Evolutionary conservation across 805 yeast species (phyloP).

Genomic region (Phaffomyces opuntiae): DNA sequence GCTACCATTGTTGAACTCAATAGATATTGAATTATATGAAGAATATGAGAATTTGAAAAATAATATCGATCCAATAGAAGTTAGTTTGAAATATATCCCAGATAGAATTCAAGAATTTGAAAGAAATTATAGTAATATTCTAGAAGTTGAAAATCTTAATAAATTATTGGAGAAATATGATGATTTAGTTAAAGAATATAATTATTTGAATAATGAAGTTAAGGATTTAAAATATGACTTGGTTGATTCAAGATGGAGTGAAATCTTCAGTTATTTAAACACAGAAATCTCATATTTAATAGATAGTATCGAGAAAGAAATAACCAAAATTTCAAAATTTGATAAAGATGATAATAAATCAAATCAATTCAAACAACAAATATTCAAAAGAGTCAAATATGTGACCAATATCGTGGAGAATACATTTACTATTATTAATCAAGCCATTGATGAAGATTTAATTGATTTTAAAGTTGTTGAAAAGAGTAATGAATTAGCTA

Average conservation of each 20-base stretch:
- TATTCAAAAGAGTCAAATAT: constrained; percentile 26
- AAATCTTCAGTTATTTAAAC: constrained; percentile 41
- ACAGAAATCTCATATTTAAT: constrained; percentile 30
- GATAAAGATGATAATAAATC: constrained; percentile 10
- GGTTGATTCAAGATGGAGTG: constrained; percentile 51
- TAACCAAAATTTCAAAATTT: constrained; percentile 19
- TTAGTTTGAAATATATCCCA: constrained; percentile 46
- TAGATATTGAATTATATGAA: constrained; percentile 34
- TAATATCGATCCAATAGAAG: constrained; percentile 43
- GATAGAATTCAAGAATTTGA: constrained; percentile 38
- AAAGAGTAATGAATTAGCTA: constrained; percentile 29
- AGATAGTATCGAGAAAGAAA: constrained; percentile 22
- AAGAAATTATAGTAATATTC: constrained; percentile 15
- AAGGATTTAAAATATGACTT: constrained; percentile 35
- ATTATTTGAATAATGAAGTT: constrained; percentile 34
- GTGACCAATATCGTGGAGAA: constrained; percentile 35
- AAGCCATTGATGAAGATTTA: constrained; percentile 35
- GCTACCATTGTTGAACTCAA: constrained; percentile 32
- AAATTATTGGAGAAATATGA: constrained; percentile 33
- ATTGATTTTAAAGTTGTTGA: constrained; percentile 30
- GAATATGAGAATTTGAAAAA: constrained; percentile 36
- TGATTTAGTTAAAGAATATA: constrained; percentile 32
- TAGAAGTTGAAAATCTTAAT: constrained; percentile 18
- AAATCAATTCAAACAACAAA: constrained; percentile 19
- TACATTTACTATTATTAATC: constrained; percentile 31